phyloP scores from a whole-genome alignment of 169 alveolate species.

The Plasmodium blacklocki region DNA sequence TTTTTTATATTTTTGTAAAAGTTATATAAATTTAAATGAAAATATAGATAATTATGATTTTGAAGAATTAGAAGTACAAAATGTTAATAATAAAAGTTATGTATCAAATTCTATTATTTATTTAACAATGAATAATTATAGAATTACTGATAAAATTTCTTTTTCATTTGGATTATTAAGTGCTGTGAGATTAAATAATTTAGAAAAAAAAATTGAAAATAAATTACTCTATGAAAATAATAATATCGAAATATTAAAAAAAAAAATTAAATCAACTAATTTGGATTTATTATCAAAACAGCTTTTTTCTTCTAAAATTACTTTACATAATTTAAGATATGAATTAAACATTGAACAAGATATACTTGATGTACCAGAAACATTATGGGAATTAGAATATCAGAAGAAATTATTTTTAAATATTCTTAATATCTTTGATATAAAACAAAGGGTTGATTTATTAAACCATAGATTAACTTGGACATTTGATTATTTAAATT shows the following conservation, averaged over 20 bases:
- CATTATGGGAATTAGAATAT: slow-evolving; percentile 82
- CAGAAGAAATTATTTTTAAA: slow-evolving; percentile 78
- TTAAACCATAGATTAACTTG: slow-evolving; percentile 81
- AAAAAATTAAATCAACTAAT: slow-evolving; percentile 68
- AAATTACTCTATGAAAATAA: slow-evolving; percentile 73
- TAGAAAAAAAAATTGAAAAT: slow-evolving; percentile 75
- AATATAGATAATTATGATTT: slow-evolving; percentile 42
- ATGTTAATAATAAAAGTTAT: slow-evolving; percentile 67
- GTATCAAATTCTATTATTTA: slow-evolving; percentile 63
- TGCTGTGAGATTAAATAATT: slow-evolving; percentile 72
- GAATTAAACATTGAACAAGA: slow-evolving; percentile 77
- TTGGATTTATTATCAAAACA: slow-evolving; percentile 68
- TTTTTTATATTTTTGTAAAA: slow-evolving; percentile 37
- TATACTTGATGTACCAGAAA: slow-evolving; percentile 80
- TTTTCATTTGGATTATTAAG: slow-evolving; percentile 68
- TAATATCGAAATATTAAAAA: slow-evolving; percentile 67
- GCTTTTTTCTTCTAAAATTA: slow-evolving; percentile 65
- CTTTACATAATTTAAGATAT: slow-evolving; percentile 67
- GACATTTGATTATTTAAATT: slow-evolving; percentile 82
- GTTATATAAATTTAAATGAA: slow-evolving; percentile 7
- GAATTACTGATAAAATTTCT: slow-evolving; percentile 72
- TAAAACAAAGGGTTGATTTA: slow-evolving; percentile 81
- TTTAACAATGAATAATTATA: slow-evolving; percentile 33
- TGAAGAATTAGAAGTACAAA: slow-evolving; percentile 75
- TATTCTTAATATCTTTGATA: slow-evolving; percentile 75